phyloP scores from a whole-genome alignment of 129 eudicot genomes.

The Oenanthe sinensis region DNA sequence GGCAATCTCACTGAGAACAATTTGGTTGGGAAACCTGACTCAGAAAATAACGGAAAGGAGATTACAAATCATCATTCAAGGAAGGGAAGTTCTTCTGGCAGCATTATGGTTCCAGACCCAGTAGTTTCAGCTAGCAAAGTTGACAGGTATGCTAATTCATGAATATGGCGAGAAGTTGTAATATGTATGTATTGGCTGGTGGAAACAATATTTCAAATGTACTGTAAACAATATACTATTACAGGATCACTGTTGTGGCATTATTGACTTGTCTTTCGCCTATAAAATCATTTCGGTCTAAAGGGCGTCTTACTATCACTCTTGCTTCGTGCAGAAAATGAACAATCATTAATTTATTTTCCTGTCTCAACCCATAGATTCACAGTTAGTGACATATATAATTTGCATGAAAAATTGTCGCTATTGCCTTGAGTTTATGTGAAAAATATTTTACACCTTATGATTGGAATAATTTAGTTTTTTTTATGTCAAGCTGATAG shows the following conservation, averaged over 20 bases:
- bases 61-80: slow-evolving; percentile 26
- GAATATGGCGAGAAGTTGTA: slow-evolving; percentile 4
- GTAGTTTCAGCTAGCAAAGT: slow-evolving; percentile 10
- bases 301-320: neutral
- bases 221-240: neutral
- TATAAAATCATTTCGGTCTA: neutral
- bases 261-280: neutral
- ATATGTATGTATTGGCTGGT: neutral
- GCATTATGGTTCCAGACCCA: slow-evolving; percentile 16
- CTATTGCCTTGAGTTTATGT: neutral
- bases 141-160: slow-evolving; percentile 32
- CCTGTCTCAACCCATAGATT: neutral
- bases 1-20: slow-evolving; percentile 30
- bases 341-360: neutral
- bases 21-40: slow-evolving; percentile 34
- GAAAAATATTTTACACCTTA: neutral
- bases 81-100: slow-evolving; percentile 31
- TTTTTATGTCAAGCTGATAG: neutral
- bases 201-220: neutral
- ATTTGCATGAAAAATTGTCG: neutral
- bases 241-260: neutral
- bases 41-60: slow-evolving; percentile 31
- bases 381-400: neutral
- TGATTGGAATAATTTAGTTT: neutral
- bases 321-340: neutral